phyloP scores from a whole-genome alignment of 2,329 filamentous ascomycete genomes.

The Cercospora berteroae region DNA sequence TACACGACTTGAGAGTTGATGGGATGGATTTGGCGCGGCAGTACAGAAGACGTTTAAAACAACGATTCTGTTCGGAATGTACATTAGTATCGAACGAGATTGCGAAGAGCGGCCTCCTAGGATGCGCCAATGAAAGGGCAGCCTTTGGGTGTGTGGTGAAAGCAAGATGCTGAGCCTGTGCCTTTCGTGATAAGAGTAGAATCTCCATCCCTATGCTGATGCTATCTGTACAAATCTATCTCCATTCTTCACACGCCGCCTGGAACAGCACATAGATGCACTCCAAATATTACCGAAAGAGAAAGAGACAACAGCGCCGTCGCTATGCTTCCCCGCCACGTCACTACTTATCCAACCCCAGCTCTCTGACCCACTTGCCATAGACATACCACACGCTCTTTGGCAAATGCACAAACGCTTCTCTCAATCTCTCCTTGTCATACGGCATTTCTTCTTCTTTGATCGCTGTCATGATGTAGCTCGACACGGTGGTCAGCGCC shows the following conservation, averaged over 20 bases:
- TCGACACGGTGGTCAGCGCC: constrained; percentile 54
- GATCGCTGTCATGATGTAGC: constrained; percentile 60
- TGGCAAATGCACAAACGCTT: constrained; percentile 30
- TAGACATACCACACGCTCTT: constrained; percentile 19
- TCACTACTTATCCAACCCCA: constrained; percentile 7
- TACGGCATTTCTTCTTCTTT: constrained; percentile 52
- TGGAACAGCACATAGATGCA: background rate
- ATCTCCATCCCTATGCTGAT: background rate
- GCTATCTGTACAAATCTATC: background rate
- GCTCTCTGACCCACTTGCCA: constrained; percentile 6
- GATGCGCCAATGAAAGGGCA: background rate
- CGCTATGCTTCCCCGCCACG: constrained; percentile 1
- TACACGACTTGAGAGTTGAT: constrained; percentile 10
- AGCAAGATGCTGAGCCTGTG: background rate
- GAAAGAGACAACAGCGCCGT: background rate
- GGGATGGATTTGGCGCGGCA: background rate
- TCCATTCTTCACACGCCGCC: background rate
- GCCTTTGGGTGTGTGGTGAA: background rate
- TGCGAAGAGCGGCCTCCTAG: background rate
- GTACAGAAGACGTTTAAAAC: background rate
- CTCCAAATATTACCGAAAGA: background rate
- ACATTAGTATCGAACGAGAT: background rate
- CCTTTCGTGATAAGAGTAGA: background rate
- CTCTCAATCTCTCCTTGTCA: constrained; percentile 36
- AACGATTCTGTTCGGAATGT: background rate